phyloP scores from a whole-genome alignment of 129 eudicot genomes.

The Erigeron canadensis region DNA sequence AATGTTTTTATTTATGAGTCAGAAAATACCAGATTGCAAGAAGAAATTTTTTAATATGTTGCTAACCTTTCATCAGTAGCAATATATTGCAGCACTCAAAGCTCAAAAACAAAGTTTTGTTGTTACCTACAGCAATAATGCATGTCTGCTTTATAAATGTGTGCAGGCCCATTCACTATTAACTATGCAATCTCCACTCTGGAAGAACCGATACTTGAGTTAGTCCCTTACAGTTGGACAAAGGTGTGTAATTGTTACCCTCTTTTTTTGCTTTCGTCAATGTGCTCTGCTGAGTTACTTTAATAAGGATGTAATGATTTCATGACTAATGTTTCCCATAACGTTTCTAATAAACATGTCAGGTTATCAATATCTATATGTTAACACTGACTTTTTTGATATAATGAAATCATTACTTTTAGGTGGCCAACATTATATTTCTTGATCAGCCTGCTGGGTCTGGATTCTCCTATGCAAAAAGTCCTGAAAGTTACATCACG shows the following conservation, averaged over 20 bases:
- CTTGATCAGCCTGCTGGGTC: slow-evolving; percentile 34
- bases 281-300: not conserved
- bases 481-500: not conserved
- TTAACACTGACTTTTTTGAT: not conserved
- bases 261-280: not conserved
- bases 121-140: not conserved
- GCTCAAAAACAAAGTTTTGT: too few relatives aligned
- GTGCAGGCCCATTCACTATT: slow-evolving; percentile 22
- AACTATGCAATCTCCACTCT: slow-evolving; percentile 3
- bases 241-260: not conserved
- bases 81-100: not conserved
- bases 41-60: too few relatives aligned
- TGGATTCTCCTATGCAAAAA: slow-evolving; percentile 35
- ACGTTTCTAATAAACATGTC: not conserved
- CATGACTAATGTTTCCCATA: too few relatives aligned
- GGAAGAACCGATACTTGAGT: slow-evolving; percentile 18
- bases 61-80: too few relatives aligned
- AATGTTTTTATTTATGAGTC: too few relatives aligned
- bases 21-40: too few relatives aligned
- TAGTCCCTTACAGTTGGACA: slow-evolving; percentile 21
- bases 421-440: slow-evolving; percentile 36
- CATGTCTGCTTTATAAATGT: not conserved
- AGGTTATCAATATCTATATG: not conserved
- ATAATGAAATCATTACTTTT: not conserved
- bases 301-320: not conserved